These are phyloP conservation scores for Cardamine occulta DNA, from an alignment of 345 rosid species.

Conservation along the genomic window DNA sequence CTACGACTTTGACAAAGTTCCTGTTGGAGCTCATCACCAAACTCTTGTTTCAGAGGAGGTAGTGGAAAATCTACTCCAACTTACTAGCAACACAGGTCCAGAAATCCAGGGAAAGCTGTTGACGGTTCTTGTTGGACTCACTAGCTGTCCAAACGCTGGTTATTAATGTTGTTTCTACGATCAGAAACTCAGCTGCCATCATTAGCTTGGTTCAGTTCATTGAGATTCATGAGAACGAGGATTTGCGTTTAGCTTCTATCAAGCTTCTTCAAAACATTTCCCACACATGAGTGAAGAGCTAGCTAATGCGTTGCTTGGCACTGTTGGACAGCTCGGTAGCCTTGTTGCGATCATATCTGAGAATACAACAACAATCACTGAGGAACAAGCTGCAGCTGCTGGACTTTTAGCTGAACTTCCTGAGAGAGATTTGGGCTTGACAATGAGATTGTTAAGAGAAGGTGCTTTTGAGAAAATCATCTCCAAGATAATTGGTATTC, in stretches of 20 bases:
- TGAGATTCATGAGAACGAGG: slow-evolving; percentile 57
- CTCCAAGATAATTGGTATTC: slow-evolving; percentile 60
- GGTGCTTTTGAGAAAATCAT: slow-evolving; percentile 69
- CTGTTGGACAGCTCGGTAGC: slow-evolving; percentile 82
- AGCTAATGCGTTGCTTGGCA: slow-evolving; percentile 76
- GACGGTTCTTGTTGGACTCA: slow-evolving; percentile 94
- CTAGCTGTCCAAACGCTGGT: slow-evolving; percentile 69
- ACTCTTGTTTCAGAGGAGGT: slow-evolving; percentile 86
- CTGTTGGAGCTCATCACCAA: slow-evolving; percentile 71
- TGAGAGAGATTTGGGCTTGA: slow-evolving; percentile 83
- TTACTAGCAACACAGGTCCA: slow-evolving; percentile 97
- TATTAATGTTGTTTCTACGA: slow-evolving; percentile 74
- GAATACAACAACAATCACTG: slow-evolving; percentile 58
- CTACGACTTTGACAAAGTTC: slow-evolving; percentile 65
- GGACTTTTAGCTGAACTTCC: slow-evolving; percentile 97
- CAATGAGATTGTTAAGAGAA: slow-evolving; percentile 82
- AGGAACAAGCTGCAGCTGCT: slow-evolving; percentile 92
- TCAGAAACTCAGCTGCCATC: slow-evolving; percentile 89
- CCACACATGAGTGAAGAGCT: slow-evolving; percentile 86
- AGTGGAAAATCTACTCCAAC: slow-evolving; percentile 76
- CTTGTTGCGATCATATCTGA: slow-evolving; percentile 70
- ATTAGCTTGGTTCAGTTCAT: slow-evolving; percentile 95
- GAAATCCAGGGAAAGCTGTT: slow-evolving; percentile 90
- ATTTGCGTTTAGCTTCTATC: slow-evolving; percentile 77
- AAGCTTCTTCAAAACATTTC: slow-evolving; percentile 86